Evolutionary conservation across 352 stramenopile species (phyloP).

Genomic region (Blastocystis sp.): DNA sequence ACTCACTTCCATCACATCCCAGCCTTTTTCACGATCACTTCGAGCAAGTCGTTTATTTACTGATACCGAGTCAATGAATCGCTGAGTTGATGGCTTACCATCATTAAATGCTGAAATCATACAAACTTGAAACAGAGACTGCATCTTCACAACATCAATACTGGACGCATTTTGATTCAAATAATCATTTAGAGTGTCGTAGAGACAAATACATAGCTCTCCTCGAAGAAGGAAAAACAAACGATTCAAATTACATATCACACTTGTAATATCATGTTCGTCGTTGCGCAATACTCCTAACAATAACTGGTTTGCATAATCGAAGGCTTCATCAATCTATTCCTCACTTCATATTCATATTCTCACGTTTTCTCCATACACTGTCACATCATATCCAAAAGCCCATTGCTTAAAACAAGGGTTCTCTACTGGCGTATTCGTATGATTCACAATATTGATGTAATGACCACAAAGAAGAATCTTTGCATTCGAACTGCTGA

Average conservation of each 20-base stretch:
- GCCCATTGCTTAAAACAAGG: slow-evolving; percentile 30
- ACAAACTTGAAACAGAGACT: slow-evolving; percentile 8
- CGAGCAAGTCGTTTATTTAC: background rate
- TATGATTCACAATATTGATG: slow-evolving; percentile 27
- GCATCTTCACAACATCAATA: slow-evolving; percentile 2
- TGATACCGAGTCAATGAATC: slow-evolving; percentile 18
- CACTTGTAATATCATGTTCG: slow-evolving; percentile 1
- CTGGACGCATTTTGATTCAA: background rate
- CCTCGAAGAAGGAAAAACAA: slow-evolving; percentile 18
- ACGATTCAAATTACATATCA: background rate
- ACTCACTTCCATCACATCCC: slow-evolving; percentile 39
- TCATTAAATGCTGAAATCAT: background rate
- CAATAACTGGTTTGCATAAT: slow-evolving; percentile 34
- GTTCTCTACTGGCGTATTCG: background rate
- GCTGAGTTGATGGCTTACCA: background rate
- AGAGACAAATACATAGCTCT: slow-evolving; percentile 25
- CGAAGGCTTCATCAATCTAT: slow-evolving; percentile 50
- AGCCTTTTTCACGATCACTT: background rate
- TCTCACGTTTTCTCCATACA: slow-evolving; percentile 22
- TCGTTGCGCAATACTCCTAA: slow-evolving; percentile 26
- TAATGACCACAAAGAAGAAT: slow-evolving; percentile 46
- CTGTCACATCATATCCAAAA: background rate
- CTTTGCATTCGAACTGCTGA: background rate
- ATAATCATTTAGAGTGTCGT: slow-evolving; percentile 18
- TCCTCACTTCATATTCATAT: background rate